Percentiles rank a stretch among this genome's conserved stretches.
Conservation (phyloP, 257 asterid genomes). For the Penstemon barbatus region DNA sequence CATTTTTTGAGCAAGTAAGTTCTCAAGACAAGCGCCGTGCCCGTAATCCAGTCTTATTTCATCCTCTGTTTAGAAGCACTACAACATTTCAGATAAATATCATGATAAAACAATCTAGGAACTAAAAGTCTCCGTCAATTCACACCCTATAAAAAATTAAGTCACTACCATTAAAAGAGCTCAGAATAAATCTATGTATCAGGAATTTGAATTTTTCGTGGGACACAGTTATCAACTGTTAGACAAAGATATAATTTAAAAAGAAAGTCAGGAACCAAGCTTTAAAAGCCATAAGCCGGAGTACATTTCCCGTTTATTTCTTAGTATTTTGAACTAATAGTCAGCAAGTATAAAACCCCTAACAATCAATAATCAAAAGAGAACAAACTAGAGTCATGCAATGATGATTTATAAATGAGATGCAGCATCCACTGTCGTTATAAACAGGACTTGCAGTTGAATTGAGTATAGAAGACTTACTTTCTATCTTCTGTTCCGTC, state of each 20-base stretch:
- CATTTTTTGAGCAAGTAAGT: not conserved
- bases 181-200: too few species aligned
- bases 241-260: too few species aligned
- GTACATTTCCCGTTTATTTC: too few species aligned
- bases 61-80: not conserved
- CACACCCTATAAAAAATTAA: too few species aligned
- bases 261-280: too few species aligned
- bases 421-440: not conserved
- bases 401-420: slow-evolving; percentile 18
- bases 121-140: not conserved
- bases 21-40: too few species aligned
- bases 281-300: too few species aligned
- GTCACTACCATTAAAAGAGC: too few species aligned
- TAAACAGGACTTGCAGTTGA: not conserved
- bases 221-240: too few species aligned
- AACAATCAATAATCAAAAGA: not conserved
- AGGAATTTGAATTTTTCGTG: too few species aligned
- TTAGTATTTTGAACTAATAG: too few species aligned
- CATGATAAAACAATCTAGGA: not conserved
- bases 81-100: not conserved
- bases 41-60: too few species aligned
- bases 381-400: slow-evolving; percentile 3
- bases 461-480: slow-evolving; percentile 42
- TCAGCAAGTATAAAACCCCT: not conserved
- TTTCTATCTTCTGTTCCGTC: slow-evolving; percentile 79